Evolutionary conservation across 2,329 filamentous ascomycete species (phyloP), one percentile per base, ranked within the genome.

Genomic region (Claviceps maximensis): DNA sequence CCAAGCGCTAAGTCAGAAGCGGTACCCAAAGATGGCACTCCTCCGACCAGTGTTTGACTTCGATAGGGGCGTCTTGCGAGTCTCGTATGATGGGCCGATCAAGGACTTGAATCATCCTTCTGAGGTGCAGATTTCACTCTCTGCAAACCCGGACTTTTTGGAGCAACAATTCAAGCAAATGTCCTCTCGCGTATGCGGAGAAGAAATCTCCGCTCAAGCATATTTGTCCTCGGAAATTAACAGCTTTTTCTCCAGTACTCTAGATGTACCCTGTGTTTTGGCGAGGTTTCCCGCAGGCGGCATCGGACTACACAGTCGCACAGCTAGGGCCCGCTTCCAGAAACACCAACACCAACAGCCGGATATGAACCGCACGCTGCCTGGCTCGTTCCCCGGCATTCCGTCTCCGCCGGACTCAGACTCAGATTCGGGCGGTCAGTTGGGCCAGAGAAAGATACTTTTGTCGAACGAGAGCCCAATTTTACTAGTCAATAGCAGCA

Each of bases 401-500:
- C 75, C 76, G 19, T 79, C 75, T 21, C 78, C 76, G 9, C 74
- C 76, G 2, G 79, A 82, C 49, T 83, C 80, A 0, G 79, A 80
- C 55, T 71, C 44, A 60, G 55, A n/a, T 61, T 25, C 42, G 42
- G 21, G 70, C 27, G 73, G 82, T 45, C 61, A 62, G 23, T 56
- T 57, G 61, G 60, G 54, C 17, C 61, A 58, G 53, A 66, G 52
- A 66, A 76, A 82, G 3, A 89, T 97, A 36, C 71, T 93, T 0
- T 73, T 98, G 3, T 87, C 90, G 25, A 98, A 98, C 65, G 93
- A 97, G 67, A 95, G 89, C 51, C 91, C 93, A 0, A 94, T 98
- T 46, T 77, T 98, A 0, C 79, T 88, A 47, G 84, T 97, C 53
- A 89, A 87, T 21, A 78, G 81, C 52, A 82, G 86, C 10, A 96